These are phyloP conservation scores for Xylaria nigripes DNA, from an alignment of 495 filamentous ascomycete species.

Conservation along the genomic window DNA sequence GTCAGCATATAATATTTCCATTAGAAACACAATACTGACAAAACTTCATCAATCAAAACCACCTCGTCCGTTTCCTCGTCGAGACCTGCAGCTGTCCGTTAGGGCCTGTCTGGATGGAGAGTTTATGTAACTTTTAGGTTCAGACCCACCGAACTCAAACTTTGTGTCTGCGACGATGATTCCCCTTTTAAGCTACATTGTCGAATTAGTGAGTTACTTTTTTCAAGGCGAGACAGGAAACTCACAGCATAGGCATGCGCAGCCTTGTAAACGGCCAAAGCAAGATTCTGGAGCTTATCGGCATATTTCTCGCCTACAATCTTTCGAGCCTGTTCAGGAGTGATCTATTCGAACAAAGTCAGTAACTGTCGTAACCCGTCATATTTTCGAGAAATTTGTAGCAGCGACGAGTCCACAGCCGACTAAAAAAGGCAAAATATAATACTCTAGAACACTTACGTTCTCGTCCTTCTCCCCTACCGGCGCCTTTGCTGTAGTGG, in stretches of 20 bases:
- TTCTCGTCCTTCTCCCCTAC: constrained; percentile 83
- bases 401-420: background rate
- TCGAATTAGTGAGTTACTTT: background rate
- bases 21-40: constrained; percentile 33
- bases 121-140: background rate
- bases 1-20: constrained; percentile 1
- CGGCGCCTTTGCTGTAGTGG: constrained; percentile 80
- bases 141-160: constrained; percentile 44
- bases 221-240: constrained; percentile 19
- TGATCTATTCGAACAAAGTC: constrained; percentile 41
- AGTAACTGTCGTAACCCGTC: background rate
- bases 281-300: constrained; percentile 61
- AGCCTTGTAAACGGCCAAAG: constrained; percentile 62
- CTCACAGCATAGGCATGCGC: constrained; percentile 66
- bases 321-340: constrained; percentile 51
- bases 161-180: constrained; percentile 44
- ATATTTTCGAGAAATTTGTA: background rate
- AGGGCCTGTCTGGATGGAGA: background rate
- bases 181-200: constrained; percentile 4
- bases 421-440: background rate
- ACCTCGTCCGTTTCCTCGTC: constrained; percentile 68
- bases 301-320: constrained; percentile 72
- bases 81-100: constrained; percentile 28
- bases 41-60: constrained; percentile 83
- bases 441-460: constrained; percentile 1